phyloP scores from a whole-genome alignment of 495 filamentous ascomycete species.

The Penicillium silybi region DNA sequence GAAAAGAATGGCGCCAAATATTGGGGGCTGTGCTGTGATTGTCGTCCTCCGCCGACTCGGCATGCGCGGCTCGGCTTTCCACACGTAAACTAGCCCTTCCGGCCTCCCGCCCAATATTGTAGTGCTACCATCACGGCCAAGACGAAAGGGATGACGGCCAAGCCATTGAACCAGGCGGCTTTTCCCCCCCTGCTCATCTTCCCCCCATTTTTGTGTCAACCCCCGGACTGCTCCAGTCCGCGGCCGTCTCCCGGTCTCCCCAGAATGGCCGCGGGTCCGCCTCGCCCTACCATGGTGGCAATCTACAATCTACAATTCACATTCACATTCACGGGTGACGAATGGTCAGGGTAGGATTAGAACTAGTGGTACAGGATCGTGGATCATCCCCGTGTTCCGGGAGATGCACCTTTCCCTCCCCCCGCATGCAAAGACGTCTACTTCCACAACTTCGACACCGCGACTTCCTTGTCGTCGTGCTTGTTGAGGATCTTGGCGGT shows the following conservation, averaged over 20 bases:
- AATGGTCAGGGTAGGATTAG: constrained; percentile 18
- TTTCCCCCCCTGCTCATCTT: background rate
- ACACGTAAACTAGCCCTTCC: too few species aligned
- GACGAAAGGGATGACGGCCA: constrained; percentile 15
- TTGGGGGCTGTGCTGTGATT: background rate
- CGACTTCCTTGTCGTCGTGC: constrained; percentile 97
- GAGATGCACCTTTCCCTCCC: background rate
- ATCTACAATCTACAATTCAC: background rate
- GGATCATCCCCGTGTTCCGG: constrained; percentile 3
- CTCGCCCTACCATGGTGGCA: too few species aligned
- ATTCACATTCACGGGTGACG: background rate
- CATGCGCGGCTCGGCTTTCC: background rate
- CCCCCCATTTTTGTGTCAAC: background rate
- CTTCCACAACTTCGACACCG: constrained; percentile 89
- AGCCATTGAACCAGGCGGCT: constrained; percentile 2
- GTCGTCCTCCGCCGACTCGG: background rate
- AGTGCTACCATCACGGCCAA: constrained; percentile 6
- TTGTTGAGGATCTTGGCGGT: constrained; percentile 99
- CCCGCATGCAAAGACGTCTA: constrained; percentile 36
- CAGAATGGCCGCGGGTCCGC: too few species aligned
- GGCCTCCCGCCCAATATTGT: too few species aligned
- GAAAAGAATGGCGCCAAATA: background rate
- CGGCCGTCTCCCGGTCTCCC: background rate
- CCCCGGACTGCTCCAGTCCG: background rate
- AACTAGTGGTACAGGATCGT: constrained; percentile 29